Evolutionary conservation across 495 filamentous ascomycete species (phyloP).

Genomic region (Penicilliopsis zonata): DNA sequence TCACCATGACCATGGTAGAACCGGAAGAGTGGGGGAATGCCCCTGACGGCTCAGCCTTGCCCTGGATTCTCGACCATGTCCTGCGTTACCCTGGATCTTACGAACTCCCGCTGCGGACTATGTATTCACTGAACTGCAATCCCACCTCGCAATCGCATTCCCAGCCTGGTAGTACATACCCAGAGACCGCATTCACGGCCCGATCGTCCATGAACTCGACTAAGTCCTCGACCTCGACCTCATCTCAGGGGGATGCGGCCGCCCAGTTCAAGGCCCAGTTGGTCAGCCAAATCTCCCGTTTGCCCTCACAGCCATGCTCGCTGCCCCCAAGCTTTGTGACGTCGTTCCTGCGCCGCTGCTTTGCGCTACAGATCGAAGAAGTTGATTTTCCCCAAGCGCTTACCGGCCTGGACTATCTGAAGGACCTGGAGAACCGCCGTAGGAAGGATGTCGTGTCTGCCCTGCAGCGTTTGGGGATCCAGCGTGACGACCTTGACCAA

Average conservation of each 20-base stretch:
- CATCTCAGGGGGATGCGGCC: constrained; percentile 28
- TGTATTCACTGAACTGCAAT: constrained; percentile 61
- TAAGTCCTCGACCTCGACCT: constrained; percentile 21
- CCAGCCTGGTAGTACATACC: constrained; percentile 12
- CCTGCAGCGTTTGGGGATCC: constrained; percentile 30
- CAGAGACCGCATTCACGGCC: constrained; percentile 21
- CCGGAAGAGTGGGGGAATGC: constrained; percentile 9
- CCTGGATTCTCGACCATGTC: constrained; percentile 59
- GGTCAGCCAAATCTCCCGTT: constrained; percentile 49
- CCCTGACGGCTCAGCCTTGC: constrained; percentile 33
- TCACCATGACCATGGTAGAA: constrained; percentile 12
- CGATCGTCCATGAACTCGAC: constrained; percentile 20
- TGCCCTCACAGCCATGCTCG: constrained; percentile 52
- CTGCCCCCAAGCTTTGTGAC: constrained; percentile 57
- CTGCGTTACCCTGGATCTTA: constrained; percentile 53
- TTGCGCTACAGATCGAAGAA: constrained; percentile 39
- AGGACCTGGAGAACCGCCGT: constrained; percentile 53
- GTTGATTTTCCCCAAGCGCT: constrained; percentile 66
- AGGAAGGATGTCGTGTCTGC: constrained; percentile 44
- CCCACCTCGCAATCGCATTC: constrained; percentile 23
- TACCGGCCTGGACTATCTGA: constrained; percentile 60
- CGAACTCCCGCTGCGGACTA: constrained; percentile 62
- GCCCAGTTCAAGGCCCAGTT: constrained; percentile 51
- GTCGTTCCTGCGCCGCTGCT: constrained; percentile 51
- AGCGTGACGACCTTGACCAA: constrained; percentile 23